Evolutionary conservation across 495 filamentous ascomycete genomes (phyloP), one percentile per base, ranked within the genome.

Genomic region (Amniculicola lignicola): DNA sequence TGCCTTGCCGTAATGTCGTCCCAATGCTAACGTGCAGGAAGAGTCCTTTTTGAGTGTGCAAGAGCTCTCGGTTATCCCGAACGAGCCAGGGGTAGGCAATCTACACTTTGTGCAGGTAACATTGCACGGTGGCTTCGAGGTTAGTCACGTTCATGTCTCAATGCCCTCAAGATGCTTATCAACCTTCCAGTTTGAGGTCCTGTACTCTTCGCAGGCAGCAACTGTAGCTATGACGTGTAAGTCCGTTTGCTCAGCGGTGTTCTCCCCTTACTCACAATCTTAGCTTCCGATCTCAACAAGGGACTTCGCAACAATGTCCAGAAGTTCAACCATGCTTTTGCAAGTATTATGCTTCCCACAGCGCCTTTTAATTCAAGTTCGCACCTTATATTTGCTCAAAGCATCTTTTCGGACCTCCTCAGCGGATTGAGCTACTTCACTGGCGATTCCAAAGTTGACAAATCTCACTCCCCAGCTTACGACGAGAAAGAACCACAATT

Each of bases 361-460:
- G 75, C 82, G 4, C 94, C 93, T 1, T 98, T 94, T 66, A 72
- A 80, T 35, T 74, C 78, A 0, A 74, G 78, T 2, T 80, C 87
- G 54, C 91, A 95, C 65, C 74, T 81, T 18, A 75, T 77, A 45
- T 97, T 98, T 69, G 87, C 84, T 45, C 83, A 85, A 59, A 87
- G 84, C 41, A 85, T 97, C 79, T 86, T 97, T 35, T 95, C 90
- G 3, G 96, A 98, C 68, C 77, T 98, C 31, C 74, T 95, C 22
- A 94, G 93, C 45, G 93, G 94, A 23, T 88, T 98, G 67, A 92
- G 94, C 0, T 96, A 90, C 69, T 98, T 98, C 73, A 79, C 93
- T 66, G 93, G 93, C 21, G 78, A 90, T 43, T 79, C 84, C 15
- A 65, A 94, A 29, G 87, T 92, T 22, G 94, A 98, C 65, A 85